Percentiles rank a stretch among this genome's conserved stretches.
phyloP scores from a whole-genome alignment of 352 stramenopile genomes.

The Globisporangium canariense region DNA sequence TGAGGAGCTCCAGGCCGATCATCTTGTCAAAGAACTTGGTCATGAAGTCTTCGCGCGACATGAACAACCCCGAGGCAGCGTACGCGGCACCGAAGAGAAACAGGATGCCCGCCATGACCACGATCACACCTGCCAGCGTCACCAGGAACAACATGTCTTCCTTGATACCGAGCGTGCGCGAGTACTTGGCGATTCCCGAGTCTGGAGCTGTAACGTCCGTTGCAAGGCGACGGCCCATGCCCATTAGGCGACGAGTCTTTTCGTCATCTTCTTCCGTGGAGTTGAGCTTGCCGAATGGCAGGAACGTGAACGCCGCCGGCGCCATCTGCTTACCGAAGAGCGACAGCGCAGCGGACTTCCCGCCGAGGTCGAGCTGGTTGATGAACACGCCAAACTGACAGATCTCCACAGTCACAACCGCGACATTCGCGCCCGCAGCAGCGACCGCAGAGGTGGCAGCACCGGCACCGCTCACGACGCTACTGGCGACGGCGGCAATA shows the following conservation, averaged over 20 bases:
- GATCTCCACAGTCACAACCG: conserved; percentile 73
- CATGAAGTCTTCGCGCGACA: conserved; percentile 68
- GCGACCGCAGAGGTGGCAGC: conserved; percentile 47
- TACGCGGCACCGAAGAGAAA: conserved; percentile 64
- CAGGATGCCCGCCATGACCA: conserved; percentile 66
- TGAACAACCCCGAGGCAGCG: conserved; percentile 48
- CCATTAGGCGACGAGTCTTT: conserved; percentile 8
- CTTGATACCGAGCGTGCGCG: conserved; percentile 62
- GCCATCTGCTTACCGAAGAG: conserved; percentile 77
- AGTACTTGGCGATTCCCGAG: conserved; percentile 69
- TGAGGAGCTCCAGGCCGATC: conserved; percentile 70
- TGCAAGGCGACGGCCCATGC: not conserved
- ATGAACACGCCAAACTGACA: conserved; percentile 78
- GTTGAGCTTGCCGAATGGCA: conserved; percentile 65
- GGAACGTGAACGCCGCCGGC: conserved; percentile 69
- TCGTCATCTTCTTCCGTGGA: conserved; percentile 20
- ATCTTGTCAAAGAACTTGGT: conserved; percentile 84
- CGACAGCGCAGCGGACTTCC: conserved; percentile 65
- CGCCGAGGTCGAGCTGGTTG: conserved; percentile 68
- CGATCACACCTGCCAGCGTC: conserved; percentile 69
- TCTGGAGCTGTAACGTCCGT: conserved; percentile 25
- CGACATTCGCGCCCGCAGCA: conserved; percentile 55
- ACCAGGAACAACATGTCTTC: conserved; percentile 84
- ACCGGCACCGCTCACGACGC: conserved; percentile 32
- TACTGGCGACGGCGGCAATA: conserved; percentile 72